A percentile compares a stretch with the other conserved stretches of the same genome.
Conservation (phyloP, 352 stramenopile genomes). For the Phytophthora citricola region DNA sequence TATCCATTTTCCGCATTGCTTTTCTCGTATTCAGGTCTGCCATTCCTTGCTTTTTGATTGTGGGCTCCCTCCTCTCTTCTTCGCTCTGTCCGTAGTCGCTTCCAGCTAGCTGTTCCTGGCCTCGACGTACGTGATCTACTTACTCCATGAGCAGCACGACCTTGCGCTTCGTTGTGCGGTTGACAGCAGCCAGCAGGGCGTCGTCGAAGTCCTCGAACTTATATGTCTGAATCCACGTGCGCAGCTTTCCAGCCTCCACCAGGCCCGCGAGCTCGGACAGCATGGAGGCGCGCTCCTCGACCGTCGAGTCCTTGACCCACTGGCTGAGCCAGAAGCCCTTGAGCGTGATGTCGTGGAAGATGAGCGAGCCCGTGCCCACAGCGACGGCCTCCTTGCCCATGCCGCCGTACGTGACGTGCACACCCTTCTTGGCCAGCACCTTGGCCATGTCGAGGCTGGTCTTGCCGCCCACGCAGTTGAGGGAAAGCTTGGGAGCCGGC, state of each 20-base stretch:
- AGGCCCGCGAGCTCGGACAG: conserved; percentile 71
- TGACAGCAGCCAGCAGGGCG: conserved; percentile 69
- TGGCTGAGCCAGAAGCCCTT: conserved; percentile 89
- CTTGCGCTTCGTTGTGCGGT: conserved; percentile 88
- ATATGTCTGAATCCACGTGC: conserved; percentile 88
- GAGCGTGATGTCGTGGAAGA: conserved; percentile 91
- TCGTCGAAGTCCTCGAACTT: conserved; percentile 88
- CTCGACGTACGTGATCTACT: conserved; percentile 23
- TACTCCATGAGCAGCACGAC: conserved; percentile 87
- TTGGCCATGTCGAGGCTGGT: conserved; percentile 76
- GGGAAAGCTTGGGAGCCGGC: conserved; percentile 81
- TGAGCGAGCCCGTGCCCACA: conserved; percentile 74
- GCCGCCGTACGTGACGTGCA: conserved; percentile 84
- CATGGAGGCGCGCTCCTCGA: conserved; percentile 72
- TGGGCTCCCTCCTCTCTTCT: conserved; percentile 22
- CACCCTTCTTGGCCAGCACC: conserved; percentile 73
- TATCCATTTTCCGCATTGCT: conserved; percentile 33
- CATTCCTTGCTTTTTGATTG: conserved; percentile 36
- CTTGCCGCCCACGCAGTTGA: conserved; percentile 84
- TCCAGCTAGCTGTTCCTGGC: conserved; percentile 29
- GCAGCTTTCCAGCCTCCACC: conserved; percentile 77
- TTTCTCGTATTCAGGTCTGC: conserved; percentile 38
- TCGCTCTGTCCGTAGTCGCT: conserved; percentile 17
- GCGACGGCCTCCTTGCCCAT: conserved; percentile 79
- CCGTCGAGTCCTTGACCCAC: conserved; percentile 73